Conservation (phyloP, 805 yeast genomes). For the Saccharomycopsis oosterbeekiorum region DNA sequence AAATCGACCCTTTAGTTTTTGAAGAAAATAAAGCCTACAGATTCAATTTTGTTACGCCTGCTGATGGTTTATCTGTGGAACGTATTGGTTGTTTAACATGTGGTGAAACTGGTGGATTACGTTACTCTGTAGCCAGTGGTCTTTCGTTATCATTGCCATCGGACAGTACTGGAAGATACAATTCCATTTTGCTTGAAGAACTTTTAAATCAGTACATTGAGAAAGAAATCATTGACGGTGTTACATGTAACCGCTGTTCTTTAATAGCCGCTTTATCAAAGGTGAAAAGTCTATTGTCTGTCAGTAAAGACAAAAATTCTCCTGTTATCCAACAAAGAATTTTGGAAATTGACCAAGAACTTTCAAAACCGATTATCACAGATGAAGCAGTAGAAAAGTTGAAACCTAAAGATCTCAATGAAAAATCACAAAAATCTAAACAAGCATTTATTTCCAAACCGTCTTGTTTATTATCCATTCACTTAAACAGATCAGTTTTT, state of each 20-base stretch:
- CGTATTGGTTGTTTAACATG: conserved; percentile 84
- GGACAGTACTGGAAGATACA: conserved; percentile 30
- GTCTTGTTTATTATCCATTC: conserved; percentile 75
- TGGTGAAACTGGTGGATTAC: conserved; percentile 90
- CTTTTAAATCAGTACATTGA: conserved; percentile 57
- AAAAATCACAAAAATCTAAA: conserved; percentile 72
- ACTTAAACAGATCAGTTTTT: conserved; percentile 87
- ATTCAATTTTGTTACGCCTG: conserved; percentile 67
- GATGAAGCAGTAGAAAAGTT: conserved; percentile 70
- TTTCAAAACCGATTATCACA: conserved; percentile 57
- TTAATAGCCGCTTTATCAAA: conserved; percentile 26
- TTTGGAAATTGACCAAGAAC: conserved; percentile 39
- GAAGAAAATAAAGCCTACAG: conserved; percentile 39
- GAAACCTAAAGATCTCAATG: conserved; percentile 64
- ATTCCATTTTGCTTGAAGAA: conserved; percentile 33
- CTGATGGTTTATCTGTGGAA: conserved; percentile 82
- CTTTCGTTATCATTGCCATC: conserved; percentile 60
- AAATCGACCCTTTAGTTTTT: conserved; percentile 50
- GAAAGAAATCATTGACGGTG: conserved; percentile 86
- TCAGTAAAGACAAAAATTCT: conserved; percentile 11
- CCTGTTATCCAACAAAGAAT: conserved; percentile 31
- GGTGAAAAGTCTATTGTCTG: background rate
- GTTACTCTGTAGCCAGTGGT: conserved; percentile 72
- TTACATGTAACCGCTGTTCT: conserved; percentile 87
- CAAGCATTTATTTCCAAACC: conserved; percentile 74